Conservation (phyloP, 768 basidiomycete genomes). For the Rhizopogon vinicolor region DNA sequence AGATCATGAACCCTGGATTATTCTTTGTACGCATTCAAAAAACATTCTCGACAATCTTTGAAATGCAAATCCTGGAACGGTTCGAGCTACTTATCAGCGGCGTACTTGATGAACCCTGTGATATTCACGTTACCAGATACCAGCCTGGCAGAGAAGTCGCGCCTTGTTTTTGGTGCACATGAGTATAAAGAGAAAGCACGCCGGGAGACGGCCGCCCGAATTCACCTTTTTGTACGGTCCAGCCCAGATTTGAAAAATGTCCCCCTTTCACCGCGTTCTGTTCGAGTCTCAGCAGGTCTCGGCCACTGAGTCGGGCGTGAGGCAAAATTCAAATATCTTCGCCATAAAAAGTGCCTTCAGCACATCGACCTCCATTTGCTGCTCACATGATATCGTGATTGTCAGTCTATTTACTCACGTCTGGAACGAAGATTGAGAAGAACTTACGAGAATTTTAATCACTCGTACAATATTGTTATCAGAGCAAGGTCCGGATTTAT, state of each 20-base stretch:
- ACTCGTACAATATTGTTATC: not conserved
- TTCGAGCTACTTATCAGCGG: not conserved
- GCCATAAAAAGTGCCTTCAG: not conserved
- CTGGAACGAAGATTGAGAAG: not conserved
- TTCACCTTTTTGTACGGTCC: too few species aligned
- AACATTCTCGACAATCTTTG: not conserved
- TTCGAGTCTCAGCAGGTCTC: not conserved
- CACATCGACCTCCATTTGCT: not conserved
- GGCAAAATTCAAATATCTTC: not conserved
- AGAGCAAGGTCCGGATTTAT: not conserved
- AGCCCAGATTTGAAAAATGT: not conserved
- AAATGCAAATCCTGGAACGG: not conserved
- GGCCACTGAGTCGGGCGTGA: not conserved
- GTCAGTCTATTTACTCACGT: constrained; percentile 1
- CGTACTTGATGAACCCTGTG: not conserved
- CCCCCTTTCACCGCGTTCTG: not conserved
- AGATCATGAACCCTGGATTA: not conserved
- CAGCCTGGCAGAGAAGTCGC: not conserved
- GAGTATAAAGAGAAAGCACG: not conserved
- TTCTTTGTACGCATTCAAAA: not conserved
- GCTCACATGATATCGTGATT: not conserved
- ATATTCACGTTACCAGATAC: not conserved
- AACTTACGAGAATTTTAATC: not conserved
- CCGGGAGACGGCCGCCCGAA: not conserved
- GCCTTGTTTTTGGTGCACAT: not conserved